These are phyloP conservation scores for Ceratocystis cacaofunesta DNA, from an alignment of 2,329 filamentous ascomycete species.

Conservation along the genomic window DNA sequence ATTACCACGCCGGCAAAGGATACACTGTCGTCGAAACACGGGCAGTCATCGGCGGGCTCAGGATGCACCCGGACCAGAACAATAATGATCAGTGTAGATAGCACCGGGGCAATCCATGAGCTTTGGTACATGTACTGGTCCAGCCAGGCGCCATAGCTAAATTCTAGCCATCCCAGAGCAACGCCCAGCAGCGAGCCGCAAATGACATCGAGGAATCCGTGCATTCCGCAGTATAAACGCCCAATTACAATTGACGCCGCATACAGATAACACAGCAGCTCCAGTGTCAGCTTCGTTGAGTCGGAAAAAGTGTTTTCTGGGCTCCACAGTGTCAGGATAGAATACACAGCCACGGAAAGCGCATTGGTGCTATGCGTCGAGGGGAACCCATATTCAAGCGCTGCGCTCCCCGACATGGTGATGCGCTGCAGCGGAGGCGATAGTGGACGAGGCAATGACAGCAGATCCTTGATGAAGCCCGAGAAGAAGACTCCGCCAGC, in stretches of 20 bases:
- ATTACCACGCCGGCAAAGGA: slow-evolving; percentile 84
- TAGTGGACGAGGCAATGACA: slow-evolving; percentile 79
- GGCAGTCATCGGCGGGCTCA: slow-evolving; percentile 90
- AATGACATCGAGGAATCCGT: slow-evolving; percentile 85
- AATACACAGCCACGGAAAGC: slow-evolving; percentile 82
- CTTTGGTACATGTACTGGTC: slow-evolving; percentile 57
- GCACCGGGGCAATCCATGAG: slow-evolving; percentile 46
- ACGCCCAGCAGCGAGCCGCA: slow-evolving; percentile 66
- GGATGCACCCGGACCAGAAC: slow-evolving; percentile 77
- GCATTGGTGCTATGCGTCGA: slow-evolving; percentile 96
- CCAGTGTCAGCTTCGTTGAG: slow-evolving; percentile 45
- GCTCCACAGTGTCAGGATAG: slow-evolving; percentile 52
- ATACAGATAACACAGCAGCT: slow-evolving; percentile 65
- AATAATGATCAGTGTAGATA: slow-evolving; percentile 52
- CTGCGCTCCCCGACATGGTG: slow-evolving; percentile 91
- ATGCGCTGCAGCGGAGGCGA: slow-evolving; percentile 87
- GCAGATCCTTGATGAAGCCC: slow-evolving; percentile 85
- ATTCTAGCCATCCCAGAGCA: slow-evolving; percentile 43
- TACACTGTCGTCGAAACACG: slow-evolving; percentile 92
- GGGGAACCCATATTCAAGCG: slow-evolving; percentile 92
- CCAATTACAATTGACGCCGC: slow-evolving; percentile 79
- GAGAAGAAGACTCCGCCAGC: slow-evolving; percentile 72
- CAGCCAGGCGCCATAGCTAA: slow-evolving; percentile 44
- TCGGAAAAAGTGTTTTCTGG: slow-evolving; percentile 47
- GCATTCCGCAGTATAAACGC: slow-evolving; percentile 94